Percentiles rank a stretch among this genome's conserved stretches.
phyloP scores from a whole-genome alignment of 768 basidiomycete species.

The Panaeolus cyanescens region DNA sequence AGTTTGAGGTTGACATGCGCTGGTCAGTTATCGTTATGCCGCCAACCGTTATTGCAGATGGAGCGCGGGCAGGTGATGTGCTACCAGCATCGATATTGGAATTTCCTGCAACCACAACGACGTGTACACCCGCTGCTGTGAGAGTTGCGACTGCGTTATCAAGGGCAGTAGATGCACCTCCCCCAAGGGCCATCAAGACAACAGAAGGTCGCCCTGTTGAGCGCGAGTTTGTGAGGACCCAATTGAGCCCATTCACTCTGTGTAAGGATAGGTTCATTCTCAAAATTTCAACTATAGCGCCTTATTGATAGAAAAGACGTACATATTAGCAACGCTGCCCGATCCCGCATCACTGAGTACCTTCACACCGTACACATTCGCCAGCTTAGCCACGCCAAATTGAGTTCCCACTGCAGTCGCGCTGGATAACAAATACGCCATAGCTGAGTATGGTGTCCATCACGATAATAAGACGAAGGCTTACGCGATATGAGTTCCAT shows the following conservation, averaged over 20 bases:
- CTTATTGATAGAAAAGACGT: too few species aligned
- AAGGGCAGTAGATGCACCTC: conserved; percentile 15
- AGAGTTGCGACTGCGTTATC: conserved; percentile 20
- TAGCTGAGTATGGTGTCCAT: too few species aligned
- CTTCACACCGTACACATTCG: conserved; percentile 23
- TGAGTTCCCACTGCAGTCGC: conserved; percentile 1
- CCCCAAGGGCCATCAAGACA: conserved; percentile 20
- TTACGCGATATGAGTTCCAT: conserved; percentile 18
- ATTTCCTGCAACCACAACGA: conserved; percentile 30
- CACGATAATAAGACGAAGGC: not conserved
- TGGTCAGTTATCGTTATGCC: conserved; percentile 31
- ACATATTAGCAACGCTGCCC: conserved; percentile 20
- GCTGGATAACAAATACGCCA: conserved; percentile 11
- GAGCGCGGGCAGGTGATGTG: conserved; percentile 31
- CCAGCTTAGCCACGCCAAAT: conserved; percentile 17
- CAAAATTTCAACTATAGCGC: too few species aligned
- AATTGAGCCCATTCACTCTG: conserved; percentile 15
- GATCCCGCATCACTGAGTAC: conserved; percentile 21
- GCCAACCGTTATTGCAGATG: conserved; percentile 35
- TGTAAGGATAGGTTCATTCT: not conserved
- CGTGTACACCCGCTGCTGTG: conserved; percentile 26
- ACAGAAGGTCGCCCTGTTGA: conserved; percentile 19
- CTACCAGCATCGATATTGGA: conserved; percentile 22
- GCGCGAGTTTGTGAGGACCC: conserved; percentile 5
- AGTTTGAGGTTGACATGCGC: conserved; percentile 34